Base-by-base conservation (phyloP, 1,284 basidiomycete species). In the Microbotryum intermedium region DNA sequence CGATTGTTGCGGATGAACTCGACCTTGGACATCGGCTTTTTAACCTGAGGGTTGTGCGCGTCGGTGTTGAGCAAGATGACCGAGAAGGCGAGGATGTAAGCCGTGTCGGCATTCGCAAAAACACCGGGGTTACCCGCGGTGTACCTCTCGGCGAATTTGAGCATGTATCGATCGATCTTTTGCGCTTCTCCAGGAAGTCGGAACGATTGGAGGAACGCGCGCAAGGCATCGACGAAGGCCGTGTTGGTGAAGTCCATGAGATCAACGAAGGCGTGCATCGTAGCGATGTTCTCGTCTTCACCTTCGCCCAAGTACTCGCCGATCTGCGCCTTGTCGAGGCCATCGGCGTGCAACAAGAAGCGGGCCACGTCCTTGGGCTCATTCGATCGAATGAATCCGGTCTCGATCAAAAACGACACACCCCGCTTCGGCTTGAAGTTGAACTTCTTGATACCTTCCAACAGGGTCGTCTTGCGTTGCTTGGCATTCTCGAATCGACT, bases 131-230 rank as follows among this genome's bases (percentile, higher is more conserved):
- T 95, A 59, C 85, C 85, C 43, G 85, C 88, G 66, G 94, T 89
- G 73, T 91, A 97, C 25, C 91, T 82, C 72, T 95, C 92, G 6
- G 93, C 92, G 72, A 95, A 97, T 75, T 97, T 97, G 60, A 97
- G 82, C 90, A 97, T 93, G 77, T 84, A 97, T n/a, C 93, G 84
- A 80, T 97, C 93, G 69, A 97, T 97, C 78, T 97, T 97, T 75
- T 97, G 93, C 1, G 90, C 79, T 76, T 97, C 93, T 52, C 93
- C 93, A 4, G 93, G 93, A 26, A 97, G 81, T 59, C 93, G 86
- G 82, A 97, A 97, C 1, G 90, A 83, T 74, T 97, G 93, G 42
- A 97, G 77, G 76, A 93, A 95, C 58, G 82, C 74, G 48, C 93
- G 83, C 50, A 97, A 77, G 0, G 92, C 91, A 70, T 92, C 87